A percentile compares a stretch with the other conserved stretches of the same genome.
Conservation (phyloP, 495 filamentous ascomycete species). For the Neurospora discreta region DNA sequence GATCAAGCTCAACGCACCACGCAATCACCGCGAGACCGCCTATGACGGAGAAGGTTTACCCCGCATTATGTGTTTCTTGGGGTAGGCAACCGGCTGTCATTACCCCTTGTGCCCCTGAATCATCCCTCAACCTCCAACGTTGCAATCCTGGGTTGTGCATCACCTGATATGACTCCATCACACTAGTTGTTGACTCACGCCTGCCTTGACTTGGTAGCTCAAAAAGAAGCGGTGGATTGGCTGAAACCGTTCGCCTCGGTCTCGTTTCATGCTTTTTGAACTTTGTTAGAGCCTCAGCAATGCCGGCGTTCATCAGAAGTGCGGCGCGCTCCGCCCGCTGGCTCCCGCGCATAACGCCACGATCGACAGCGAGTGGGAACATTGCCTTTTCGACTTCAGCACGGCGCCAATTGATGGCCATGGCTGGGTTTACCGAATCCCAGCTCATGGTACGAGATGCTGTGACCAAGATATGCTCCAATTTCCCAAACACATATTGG, state of each 20-base stretch:
- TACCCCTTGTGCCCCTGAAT: background rate
- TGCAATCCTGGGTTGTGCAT: background rate
- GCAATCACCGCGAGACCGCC: background rate
- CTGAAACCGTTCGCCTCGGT: background rate
- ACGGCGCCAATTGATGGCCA: conserved; percentile 49
- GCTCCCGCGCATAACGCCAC: background rate
- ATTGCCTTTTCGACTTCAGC: conserved; percentile 16
- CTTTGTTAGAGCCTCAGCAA: background rate
- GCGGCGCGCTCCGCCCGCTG: background rate
- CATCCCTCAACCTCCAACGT: background rate
- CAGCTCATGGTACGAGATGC: conserved; percentile 64
- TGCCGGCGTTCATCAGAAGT: background rate
- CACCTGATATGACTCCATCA: background rate
- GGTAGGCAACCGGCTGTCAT: background rate
- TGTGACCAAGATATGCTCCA: conserved; percentile 54
- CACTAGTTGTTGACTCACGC: background rate
- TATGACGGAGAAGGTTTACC: background rate
- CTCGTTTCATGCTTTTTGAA: background rate
- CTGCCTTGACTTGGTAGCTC: background rate
- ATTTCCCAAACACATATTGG: conserved; percentile 58
- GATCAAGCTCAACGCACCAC: background rate
- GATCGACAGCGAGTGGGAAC: background rate
- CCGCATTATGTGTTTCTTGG: background rate
- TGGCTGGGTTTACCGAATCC: conserved; percentile 57
- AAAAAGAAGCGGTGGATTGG: background rate